Evolutionary conservation across 2,329 filamentous ascomycete genomes (phyloP).

Genomic region (Beauveria rudraprayagi): DNA sequence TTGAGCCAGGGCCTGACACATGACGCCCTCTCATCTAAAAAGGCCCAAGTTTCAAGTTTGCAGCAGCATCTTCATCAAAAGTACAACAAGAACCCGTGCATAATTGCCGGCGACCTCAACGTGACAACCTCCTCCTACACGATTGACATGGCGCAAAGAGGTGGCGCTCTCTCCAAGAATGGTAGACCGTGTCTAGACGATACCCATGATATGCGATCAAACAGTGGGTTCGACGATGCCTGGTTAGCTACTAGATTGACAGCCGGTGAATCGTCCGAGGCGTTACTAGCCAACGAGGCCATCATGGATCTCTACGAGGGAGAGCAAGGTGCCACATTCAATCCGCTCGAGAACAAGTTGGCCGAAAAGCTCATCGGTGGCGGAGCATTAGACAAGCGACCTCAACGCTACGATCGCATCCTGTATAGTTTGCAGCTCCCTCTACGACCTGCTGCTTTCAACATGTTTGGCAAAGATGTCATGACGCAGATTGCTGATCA

Average conservation of each 20-base stretch:
- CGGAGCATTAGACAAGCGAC: constrained; percentile 41
- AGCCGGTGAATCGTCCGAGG: constrained; percentile 30
- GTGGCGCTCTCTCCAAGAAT: constrained; percentile 43
- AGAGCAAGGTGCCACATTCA: constrained; percentile 58
- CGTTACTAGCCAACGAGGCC: constrained; percentile 16
- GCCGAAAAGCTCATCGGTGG: constrained; percentile 42
- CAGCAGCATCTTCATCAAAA: constrained; percentile 34
- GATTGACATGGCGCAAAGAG: constrained; percentile 43
- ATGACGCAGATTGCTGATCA: not conserved
- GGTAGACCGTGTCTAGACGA: constrained; percentile 34
- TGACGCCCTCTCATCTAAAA: constrained; percentile 48
- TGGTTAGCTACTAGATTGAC: constrained; percentile 41
- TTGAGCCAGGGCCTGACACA: constrained; percentile 54
- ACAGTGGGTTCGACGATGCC: constrained; percentile 42
- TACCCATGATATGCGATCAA: constrained; percentile 38
- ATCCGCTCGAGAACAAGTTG: constrained; percentile 48
- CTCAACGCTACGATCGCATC: constrained; percentile 60
- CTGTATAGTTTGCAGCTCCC: constrained; percentile 39
- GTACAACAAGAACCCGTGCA: constrained; percentile 39
- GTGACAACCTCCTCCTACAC: constrained; percentile 50
- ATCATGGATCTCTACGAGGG: constrained; percentile 39
- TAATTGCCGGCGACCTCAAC: constrained; percentile 59
- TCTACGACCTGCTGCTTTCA: constrained; percentile 34
- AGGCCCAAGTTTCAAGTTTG: constrained; percentile 45
- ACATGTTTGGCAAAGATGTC: constrained; percentile 43